Base-by-base conservation (phyloP, 495 filamentous ascomycete genomes). In the Chaetomium fimeti region DNA sequence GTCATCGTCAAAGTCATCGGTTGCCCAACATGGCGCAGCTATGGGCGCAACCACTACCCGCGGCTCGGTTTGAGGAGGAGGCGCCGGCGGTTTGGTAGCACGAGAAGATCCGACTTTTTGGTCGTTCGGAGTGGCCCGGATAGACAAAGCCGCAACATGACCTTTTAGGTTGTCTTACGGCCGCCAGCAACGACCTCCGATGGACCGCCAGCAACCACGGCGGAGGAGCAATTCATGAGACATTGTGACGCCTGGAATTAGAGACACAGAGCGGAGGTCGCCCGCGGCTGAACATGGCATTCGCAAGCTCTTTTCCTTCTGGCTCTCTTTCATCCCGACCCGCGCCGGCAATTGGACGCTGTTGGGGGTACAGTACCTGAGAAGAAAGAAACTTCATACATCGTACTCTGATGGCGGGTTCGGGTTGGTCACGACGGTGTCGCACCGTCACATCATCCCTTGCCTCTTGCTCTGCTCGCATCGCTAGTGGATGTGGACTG, bases 361-460 rank as follows among this genome's bases (percentile, higher is more conserved):
- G 42, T 28, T 29, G 38, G 38, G 32, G 40, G 38, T 32, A 45
- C 56, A 47, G 38, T 43, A 43, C 38, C 55, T 42, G 28, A 25
- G 55, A 42, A 57, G n/a, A 28, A 28, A 27, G 36, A 27, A 57
- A 42, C 42, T 3, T 29, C 28, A 2, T 43, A 42, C 42, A 2
- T 29, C 28, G 0, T 43, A 29, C 42, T 53, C 27, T 53, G 59
- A 53, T 38, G 11, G 47, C 29, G 27, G 22, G 40, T 11, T 16
- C 12, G 25, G 40, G 57, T 32, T 32, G 52, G 57, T 57, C 51
- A 52, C 22, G 51, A 61, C 40, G 36, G 25, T 60, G 60, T 54
- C 56, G 61, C 61, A 55, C 54, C 53, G 48, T 58, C 54, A 58
- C 55, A 59, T n/a, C 47, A 49, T 56, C 54, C 54, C 63, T 49